Evolutionary conservation across 78 protist species (phyloP).

Genomic region (Diacronema lutheri): DNA sequence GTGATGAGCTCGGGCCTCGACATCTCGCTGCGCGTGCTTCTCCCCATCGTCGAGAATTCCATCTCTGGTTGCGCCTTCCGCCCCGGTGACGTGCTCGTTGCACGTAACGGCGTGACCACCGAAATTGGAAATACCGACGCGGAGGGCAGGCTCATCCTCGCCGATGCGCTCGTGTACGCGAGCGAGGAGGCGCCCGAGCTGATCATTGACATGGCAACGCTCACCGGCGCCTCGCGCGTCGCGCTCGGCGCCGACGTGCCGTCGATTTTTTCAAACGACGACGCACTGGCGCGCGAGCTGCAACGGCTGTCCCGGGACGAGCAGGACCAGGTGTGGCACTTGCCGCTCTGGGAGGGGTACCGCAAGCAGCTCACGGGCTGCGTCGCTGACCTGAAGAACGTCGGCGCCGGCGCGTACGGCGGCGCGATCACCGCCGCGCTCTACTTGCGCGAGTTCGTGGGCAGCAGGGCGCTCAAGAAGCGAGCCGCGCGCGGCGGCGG

Average conservation of each 20-base stretch:
- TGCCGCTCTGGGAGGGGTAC: not conserved
- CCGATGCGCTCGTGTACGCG: not conserved
- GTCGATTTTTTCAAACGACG: not conserved
- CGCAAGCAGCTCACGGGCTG: not conserved
- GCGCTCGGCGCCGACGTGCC: not conserved
- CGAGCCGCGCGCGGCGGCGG: no score
- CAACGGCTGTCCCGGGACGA: not conserved
- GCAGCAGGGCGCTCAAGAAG: no score
- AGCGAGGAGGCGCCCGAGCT: not conserved
- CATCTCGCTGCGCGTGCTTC: not conserved
- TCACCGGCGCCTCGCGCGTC: not conserved
- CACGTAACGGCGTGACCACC: not conserved
- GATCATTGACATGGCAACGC: slow-evolving; percentile 23
- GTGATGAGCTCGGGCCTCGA: not conserved
- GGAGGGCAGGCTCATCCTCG: not conserved
- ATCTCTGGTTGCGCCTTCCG: not conserved
- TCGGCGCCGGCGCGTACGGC: not conserved
- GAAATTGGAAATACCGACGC: not conserved
- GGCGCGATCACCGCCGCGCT: not conserved
- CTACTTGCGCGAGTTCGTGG: not conserved
- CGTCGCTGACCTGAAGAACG: not conserved
- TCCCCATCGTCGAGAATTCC: not conserved
- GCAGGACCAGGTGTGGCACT: not conserved
- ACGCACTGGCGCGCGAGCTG: not conserved
- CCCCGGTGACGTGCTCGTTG: not conserved